Conservation (phyloP, 306 rosid species). For the Delonix regia region DNA sequence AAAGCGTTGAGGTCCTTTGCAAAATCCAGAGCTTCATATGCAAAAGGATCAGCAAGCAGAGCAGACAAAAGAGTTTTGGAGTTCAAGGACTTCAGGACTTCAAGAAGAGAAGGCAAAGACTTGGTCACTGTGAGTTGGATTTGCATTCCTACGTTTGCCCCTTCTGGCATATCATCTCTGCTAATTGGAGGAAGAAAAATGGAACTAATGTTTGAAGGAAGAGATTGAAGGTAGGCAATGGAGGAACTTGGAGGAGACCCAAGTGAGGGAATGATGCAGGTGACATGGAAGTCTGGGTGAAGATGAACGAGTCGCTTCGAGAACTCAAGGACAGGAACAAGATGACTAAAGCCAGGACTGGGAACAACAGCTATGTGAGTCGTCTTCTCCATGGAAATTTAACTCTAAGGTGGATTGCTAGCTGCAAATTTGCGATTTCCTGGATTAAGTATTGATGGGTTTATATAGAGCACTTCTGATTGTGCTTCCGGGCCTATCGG, state of each 20-base stretch:
- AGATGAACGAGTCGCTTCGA: constrained; percentile 24
- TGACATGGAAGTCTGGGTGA: constrained; percentile 32
- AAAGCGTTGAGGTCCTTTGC: constrained; percentile 33
- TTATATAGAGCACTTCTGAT: neutral
- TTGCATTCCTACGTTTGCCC: neutral
- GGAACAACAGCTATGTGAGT: constrained; percentile 29
- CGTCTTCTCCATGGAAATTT: constrained; percentile 26
- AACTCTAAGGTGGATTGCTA: neutral
- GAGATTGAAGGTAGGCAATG: constrained; percentile 19
- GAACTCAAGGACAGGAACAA: constrained; percentile 35
- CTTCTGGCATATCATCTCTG: neutral
- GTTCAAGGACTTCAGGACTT: constrained; percentile 12
- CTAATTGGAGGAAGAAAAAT: constrained; percentile 29
- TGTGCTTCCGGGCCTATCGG: too few relatives aligned
- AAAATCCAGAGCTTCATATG: constrained; percentile 15
- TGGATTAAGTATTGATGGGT: neutral
- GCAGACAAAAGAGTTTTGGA: constrained; percentile 22
- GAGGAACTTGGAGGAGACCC: constrained; percentile 8
- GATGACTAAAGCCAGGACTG: constrained; percentile 27
- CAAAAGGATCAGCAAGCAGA: constrained; percentile 30
- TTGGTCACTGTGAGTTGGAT: constrained; percentile 23
- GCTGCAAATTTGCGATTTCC: neutral
- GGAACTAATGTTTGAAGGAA: constrained; percentile 26
- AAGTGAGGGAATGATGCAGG: constrained; percentile 34
- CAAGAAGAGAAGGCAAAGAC: constrained; percentile 16